Percentiles rank a stretch among this genome's conserved stretches.
Conservation (phyloP, 306 rosid genomes). For the Fagus crenata region DNA sequence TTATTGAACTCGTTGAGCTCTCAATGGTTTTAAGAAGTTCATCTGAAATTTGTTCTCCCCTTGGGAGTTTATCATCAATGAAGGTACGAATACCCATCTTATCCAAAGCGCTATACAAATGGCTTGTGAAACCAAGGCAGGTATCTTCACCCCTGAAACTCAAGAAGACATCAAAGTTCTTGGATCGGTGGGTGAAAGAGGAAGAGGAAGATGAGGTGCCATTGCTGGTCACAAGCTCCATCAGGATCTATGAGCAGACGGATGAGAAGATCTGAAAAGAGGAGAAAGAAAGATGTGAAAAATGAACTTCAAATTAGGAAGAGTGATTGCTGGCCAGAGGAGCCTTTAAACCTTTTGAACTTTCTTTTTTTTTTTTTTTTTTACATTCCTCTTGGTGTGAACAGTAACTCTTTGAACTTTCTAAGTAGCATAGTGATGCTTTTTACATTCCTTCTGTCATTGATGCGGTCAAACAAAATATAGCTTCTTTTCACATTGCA, state of each 20-base stretch:
- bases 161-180: background rate
- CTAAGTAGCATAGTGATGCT: too few relatives aligned
- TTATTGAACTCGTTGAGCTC: background rate
- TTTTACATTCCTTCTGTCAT: too few relatives aligned
- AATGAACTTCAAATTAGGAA: background rate
- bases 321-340: too few relatives aligned
- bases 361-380: too few relatives aligned
- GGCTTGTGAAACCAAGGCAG: background rate
- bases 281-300: background rate
- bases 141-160: slow-evolving; percentile 3
- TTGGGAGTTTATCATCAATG: background rate
- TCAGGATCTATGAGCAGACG: too few relatives aligned
- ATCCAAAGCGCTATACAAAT: background rate
- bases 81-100: background rate
- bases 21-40: background rate
- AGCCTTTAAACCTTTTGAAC: too few relatives aligned
- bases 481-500: too few relatives aligned
- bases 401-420: too few relatives aligned
- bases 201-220: background rate
- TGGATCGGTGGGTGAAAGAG: background rate
- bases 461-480: too few relatives aligned
- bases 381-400: too few relatives aligned
- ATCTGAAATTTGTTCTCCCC: background rate
- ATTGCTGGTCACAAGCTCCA: background rate
- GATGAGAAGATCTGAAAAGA: too few relatives aligned